Evolutionary conservation across 2,329 filamentous ascomycete genomes (phyloP), one percentile per base, ranked within the genome.

Genomic region (Scopulariopsis brevicaulis): DNA sequence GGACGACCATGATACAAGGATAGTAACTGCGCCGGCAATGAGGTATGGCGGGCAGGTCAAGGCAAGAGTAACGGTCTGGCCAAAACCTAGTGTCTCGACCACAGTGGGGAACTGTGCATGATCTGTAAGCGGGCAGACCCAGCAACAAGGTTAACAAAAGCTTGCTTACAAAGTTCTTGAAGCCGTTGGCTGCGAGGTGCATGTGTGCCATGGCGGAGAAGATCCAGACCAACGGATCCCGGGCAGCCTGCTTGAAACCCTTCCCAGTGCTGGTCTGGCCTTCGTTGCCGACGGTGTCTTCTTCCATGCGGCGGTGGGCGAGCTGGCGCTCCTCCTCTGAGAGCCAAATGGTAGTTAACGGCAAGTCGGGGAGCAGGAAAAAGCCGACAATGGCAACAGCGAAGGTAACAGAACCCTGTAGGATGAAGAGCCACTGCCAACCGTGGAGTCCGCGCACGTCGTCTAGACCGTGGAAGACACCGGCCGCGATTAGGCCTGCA

Each of bases 371-470:
- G 1, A 73, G 64, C 43, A 71, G 66, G 25, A 68, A 32, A 28
- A 71, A 62, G 14, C 67, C 67, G 54, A 62, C 64, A 10, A 70
- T 51, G 0, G 69, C 71, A 6, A 71, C 65, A 7, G 64, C 18
- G 2, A 71, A 65, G 1, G 71, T 73, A 24, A 70, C 71, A 4
- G 74, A 71, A 10, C 86, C 86, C 63, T 89, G 83, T 12, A 85
- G 79, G 55, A 89, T 82, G 68, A 89, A 89, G 25, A 89, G 77
- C 43, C 80, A 85, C 6, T 82, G 74, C 85, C 85, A 89, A 4
- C 84, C 85, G 6, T 7, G 8, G 3, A 85, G 70, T 1, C 81
- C 84, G 4, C 70, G 70, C 1, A 76, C 71, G 12, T 80, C 76
- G 59, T 83, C 75, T 55, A 87, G 77, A 37, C 34, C 34, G 46